phyloP scores from a whole-genome alignment of 1,139 yeast species.

The Yamadazyma songkhlaensis region DNA sequence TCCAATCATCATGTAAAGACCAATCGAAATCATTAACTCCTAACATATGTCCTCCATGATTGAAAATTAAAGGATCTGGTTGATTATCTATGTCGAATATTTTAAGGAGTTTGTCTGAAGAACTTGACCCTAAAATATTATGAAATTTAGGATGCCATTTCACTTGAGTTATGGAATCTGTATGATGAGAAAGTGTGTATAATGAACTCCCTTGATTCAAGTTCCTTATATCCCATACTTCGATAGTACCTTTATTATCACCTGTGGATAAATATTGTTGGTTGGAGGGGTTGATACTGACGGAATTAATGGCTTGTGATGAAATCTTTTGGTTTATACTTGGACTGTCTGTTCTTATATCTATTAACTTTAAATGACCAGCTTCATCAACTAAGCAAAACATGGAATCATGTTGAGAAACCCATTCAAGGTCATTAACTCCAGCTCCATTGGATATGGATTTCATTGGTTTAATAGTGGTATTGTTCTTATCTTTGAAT shows the following conservation, averaged over 20 bases:
- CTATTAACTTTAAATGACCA: slow-evolving; percentile 47
- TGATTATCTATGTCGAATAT: slow-evolving; percentile 61
- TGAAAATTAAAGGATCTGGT: slow-evolving; percentile 50
- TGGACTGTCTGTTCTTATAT: slow-evolving; percentile 32
- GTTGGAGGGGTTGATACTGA: slow-evolving; percentile 61
- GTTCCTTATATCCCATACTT: slow-evolving; percentile 69
- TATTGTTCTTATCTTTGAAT: slow-evolving; percentile 12
- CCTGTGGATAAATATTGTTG: slow-evolving; percentile 63
- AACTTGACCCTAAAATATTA: slow-evolving; percentile 67
- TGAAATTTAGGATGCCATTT: slow-evolving; percentile 74
- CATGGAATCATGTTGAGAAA: slow-evolving; percentile 54
- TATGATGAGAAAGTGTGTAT: slow-evolving; percentile 32
- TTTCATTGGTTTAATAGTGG: slow-evolving; percentile 6
- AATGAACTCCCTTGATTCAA: slow-evolving; percentile 18
- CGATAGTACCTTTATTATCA: slow-evolving; percentile 55
- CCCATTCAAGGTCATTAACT: slow-evolving; percentile 63
- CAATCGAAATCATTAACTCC: slow-evolving; percentile 86
- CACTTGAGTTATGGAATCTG: slow-evolving; percentile 61
- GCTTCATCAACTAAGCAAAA: slow-evolving; percentile 59
- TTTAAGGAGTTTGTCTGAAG: slow-evolving; percentile 68
- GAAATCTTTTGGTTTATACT: slow-evolving; percentile 30
- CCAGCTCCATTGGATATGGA: slow-evolving; percentile 29
- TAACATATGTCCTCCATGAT: slow-evolving; percentile 88
- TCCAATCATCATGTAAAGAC: slow-evolving; percentile 79
- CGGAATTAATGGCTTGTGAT: slow-evolving; percentile 55